Evolutionary conservation across 2,329 filamentous ascomycete species (phyloP).

Genomic region (Diplodia mutila): DNA sequence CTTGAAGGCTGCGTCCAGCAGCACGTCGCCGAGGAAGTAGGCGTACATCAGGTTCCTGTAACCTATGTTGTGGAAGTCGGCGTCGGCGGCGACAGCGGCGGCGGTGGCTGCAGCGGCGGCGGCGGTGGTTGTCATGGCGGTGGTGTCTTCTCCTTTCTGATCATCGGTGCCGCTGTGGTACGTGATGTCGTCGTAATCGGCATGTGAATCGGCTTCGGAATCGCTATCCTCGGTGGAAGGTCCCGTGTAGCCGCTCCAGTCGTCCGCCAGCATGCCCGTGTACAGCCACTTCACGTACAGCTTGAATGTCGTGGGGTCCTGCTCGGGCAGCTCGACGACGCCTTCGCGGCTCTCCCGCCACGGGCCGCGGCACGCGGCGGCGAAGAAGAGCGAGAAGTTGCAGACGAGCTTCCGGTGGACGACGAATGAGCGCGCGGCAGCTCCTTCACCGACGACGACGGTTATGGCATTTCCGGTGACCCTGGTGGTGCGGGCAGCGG

Average conservation of each 20-base stretch:
- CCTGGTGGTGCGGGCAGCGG: neutral
- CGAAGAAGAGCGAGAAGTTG: slow-evolving; percentile 25
- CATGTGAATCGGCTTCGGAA: too few species aligned
- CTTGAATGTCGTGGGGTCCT: slow-evolving; percentile 1
- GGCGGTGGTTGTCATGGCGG: too few species aligned
- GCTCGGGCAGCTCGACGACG: slow-evolving; percentile 5
- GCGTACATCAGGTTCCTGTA: slow-evolving; percentile 26
- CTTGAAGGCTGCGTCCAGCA: slow-evolving; percentile 33
- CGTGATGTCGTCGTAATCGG: too few species aligned
- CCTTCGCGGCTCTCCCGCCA: slow-evolving; percentile 15
- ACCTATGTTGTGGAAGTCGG: too few species aligned
- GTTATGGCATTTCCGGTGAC: neutral
- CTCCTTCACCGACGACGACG: neutral
- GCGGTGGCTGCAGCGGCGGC: too few species aligned
- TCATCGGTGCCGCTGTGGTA: neutral
- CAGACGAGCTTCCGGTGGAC: slow-evolving; percentile 22
- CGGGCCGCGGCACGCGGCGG: slow-evolving; percentile 16
- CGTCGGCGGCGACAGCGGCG: too few species aligned
- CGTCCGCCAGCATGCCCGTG: slow-evolving; percentile 3
- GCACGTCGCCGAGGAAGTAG: slow-evolving; percentile 33
- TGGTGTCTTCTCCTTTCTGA: neutral
- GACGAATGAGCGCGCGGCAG: neutral
- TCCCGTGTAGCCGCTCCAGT: too few species aligned
- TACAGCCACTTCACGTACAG: slow-evolving; percentile 28
- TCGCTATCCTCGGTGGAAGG: neutral